phyloP scores from a whole-genome alignment of 228 moss, liverwort and hornwort species.

The Sphagnum magellanicum region DNA sequence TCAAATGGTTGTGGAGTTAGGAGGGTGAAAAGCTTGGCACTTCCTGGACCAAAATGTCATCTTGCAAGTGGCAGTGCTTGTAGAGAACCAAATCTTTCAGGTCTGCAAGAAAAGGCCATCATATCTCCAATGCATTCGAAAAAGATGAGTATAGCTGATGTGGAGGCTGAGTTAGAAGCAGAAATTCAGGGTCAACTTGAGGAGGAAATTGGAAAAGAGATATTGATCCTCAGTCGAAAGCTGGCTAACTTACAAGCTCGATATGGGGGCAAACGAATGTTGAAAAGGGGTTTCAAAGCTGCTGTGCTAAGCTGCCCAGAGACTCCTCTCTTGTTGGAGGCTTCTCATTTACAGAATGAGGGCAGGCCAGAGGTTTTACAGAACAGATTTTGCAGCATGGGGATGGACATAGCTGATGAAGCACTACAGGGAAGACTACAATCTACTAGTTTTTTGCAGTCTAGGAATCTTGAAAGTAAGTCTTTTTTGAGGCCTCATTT shows the following conservation, averaged over 20 bases:
- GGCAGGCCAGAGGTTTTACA: constrained; percentile 11
- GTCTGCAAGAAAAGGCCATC: constrained; percentile 8
- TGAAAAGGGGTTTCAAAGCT: constrained; percentile 23
- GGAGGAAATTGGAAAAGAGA: constrained; percentile 77
- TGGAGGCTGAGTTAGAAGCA: constrained; percentile 51
- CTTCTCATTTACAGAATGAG: constrained; percentile 11
- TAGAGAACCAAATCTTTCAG: constrained; percentile 5
- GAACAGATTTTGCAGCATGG: constrained; percentile 13
- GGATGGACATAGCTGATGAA: constrained; percentile 8
- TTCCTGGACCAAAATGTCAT: constrained; percentile 10
- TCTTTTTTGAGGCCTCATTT: constrained; percentile 12
- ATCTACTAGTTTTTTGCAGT: constrained; percentile 32
- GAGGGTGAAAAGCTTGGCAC: constrained; percentile 11
- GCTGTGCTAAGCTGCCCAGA: constrained; percentile 60
- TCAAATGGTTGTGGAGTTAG: constrained; percentile 11
- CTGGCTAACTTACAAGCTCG: constrained; percentile 60
- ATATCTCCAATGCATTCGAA: constrained; percentile 12
- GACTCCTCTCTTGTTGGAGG: constrained; percentile 45
- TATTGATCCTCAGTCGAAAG: constrained; percentile 62
- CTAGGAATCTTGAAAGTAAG: constrained; percentile 11
- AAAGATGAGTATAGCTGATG: constrained; percentile 7
- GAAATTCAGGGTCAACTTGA: constrained; percentile 65
- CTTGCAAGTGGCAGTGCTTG: constrained; percentile 1
- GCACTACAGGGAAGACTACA: constrained; percentile 31
- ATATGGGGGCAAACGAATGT: constrained; percentile 43